Evolutionary conservation across 331 rosid genomes (phyloP), one percentile per base, ranked within the genome.

Genomic region (Quercus lobata): DNA sequence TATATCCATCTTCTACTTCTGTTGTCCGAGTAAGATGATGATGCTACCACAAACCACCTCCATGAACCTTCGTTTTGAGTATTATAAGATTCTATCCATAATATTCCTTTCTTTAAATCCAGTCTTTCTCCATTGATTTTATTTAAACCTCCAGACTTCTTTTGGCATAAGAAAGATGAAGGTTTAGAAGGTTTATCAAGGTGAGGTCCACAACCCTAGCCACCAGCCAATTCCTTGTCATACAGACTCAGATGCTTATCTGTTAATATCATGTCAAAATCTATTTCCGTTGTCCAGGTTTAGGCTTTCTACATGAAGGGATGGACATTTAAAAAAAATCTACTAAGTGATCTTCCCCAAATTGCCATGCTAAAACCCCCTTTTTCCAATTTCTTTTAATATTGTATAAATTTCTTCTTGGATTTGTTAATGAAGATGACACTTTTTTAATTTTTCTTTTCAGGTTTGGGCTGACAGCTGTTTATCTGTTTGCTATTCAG

Each of bases 381-480:
- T 49, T 49, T 49, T 49, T 49, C 5, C 16, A 1, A 14, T 2
- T 46, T 46, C 14, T 12, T 49, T 49, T 49, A 3, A 49, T 12
- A 11, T 49, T 72, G 63, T n/a, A 21, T 57, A 29, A 15, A 19
- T 37, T 14, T 12, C 71, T 62, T 62, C 30, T 7, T 12, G 34
- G 6, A 60, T 60, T 22, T 21, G 68, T 24, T 49, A 49, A 49
- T 49, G 54, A 49, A 49, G 16, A 46, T 46, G 54, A 49, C 54
- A 49, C 17, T 49, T 29, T 74, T 70, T 14, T 18, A 34, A 37
- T 92, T 12, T 49, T 49, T 10, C 15, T 49, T 49, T 49, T 80
- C 91, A 92, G 98, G 93, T 90, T 94, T 85, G 95, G 93, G 87
- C 86, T 92, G 83, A 94, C 97, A 2, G 90, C 92, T 66, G 1